phyloP scores from a whole-genome alignment of 805 yeast genomes.

The Metschnikowia chrysomelidarum region DNA sequence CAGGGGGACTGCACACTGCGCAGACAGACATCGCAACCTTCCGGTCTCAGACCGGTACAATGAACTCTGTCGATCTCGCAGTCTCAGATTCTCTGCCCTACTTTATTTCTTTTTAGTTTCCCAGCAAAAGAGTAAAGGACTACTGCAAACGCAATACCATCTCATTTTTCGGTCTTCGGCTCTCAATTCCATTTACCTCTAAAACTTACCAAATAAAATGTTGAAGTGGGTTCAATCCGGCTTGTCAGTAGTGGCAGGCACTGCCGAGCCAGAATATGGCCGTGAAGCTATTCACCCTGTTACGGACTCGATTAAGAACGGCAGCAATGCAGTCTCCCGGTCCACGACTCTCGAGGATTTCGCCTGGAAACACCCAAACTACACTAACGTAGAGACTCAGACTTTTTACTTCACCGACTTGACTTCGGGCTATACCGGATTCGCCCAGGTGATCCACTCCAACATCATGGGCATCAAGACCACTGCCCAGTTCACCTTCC shows the following conservation, averaged over 20 bases:
- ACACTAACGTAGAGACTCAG: conserved; percentile 93
- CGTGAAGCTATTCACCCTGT: conserved; percentile 88
- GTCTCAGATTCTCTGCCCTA: too few relatives aligned
- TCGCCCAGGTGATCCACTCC: conserved; percentile 93
- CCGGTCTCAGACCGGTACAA: too few relatives aligned
- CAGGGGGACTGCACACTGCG: too few relatives aligned
- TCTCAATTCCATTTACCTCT: neutral
- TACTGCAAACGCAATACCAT: too few relatives aligned
- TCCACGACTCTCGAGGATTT: conserved; percentile 66
- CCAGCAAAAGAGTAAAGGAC: too few relatives aligned
- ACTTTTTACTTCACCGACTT: conserved; percentile 79
- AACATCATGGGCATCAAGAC: conserved; percentile 84
- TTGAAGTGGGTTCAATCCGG: conserved; percentile 83
- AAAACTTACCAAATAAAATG: conserved; percentile 36
- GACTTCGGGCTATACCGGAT: conserved; percentile 66
- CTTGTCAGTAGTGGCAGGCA: conserved; percentile 91
- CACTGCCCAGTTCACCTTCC: conserved; percentile 92
- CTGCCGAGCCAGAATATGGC: conserved; percentile 97
- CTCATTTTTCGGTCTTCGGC: too few relatives aligned
- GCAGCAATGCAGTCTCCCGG: conserved; percentile 41
- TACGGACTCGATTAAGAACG: conserved; percentile 46
- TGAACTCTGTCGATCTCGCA: too few relatives aligned
- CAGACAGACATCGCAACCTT: too few relatives aligned
- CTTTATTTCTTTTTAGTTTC: too few relatives aligned
- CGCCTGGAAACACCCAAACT: conserved; percentile 68